phyloP scores from a whole-genome alignment of 805 yeast species.

The Scheffersomyces amazonensis region DNA sequence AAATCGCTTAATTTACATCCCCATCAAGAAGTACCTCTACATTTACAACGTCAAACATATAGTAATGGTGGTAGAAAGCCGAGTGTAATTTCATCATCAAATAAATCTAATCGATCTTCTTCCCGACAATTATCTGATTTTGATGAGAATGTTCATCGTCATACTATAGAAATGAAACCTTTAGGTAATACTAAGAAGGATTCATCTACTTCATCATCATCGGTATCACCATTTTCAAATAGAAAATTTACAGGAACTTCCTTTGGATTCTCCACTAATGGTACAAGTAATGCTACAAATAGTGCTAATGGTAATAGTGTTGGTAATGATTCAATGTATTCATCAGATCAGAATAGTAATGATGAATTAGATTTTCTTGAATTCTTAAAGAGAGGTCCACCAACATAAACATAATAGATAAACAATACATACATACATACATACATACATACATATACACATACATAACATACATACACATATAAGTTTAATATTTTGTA shows the following conservation, averaged over 20 bases:
- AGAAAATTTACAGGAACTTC: background rate
- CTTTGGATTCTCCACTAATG: background rate
- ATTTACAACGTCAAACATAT: background rate
- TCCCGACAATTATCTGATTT: background rate
- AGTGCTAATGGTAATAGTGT: background rate
- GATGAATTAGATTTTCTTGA: conserved; percentile 47
- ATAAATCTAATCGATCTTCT: background rate
- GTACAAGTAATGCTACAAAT: background rate
- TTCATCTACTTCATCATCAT: background rate
- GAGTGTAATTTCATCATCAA: background rate
- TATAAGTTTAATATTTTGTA: too few relatives aligned
- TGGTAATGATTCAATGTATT: background rate
- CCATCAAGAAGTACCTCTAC: background rate
- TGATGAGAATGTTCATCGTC: background rate
- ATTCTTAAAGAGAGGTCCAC: conserved; percentile 38
- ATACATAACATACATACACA: too few relatives aligned
- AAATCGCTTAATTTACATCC: background rate
- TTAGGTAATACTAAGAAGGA: background rate
- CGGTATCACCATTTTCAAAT: background rate
- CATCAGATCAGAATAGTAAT: conserved; percentile 15
- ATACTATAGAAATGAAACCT: background rate
- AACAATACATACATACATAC: too few relatives aligned
- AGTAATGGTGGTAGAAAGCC: background rate
- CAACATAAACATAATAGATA: too few relatives aligned
- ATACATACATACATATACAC: too few relatives aligned